These are phyloP conservation scores for Debaryomycetaceae sp. DNA, from an alignment of 1,139 yeast genomes.

Conservation along the genomic window DNA sequence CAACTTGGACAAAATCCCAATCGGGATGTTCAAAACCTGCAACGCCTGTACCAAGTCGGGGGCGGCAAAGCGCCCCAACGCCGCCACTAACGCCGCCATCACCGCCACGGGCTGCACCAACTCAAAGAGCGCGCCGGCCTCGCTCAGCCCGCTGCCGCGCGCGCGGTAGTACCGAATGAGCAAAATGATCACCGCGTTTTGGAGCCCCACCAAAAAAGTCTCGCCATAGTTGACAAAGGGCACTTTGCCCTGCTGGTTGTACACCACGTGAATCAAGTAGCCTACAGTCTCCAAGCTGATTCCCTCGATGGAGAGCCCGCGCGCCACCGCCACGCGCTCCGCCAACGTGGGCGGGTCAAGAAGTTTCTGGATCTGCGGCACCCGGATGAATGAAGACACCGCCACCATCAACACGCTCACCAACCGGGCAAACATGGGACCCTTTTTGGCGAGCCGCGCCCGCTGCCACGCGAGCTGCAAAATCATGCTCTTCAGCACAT, in stretches of 20 bases:
- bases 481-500: slow-evolving; percentile 36
- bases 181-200: slow-evolving; percentile 34
- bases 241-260: slow-evolving; percentile 33
- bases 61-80: slow-evolving; percentile 33
- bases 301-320: slow-evolving; percentile 37
- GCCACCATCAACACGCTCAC: slow-evolving; percentile 37
- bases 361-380: slow-evolving; percentile 42
- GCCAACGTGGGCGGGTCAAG: slow-evolving; percentile 23
- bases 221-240: slow-evolving; percentile 43
- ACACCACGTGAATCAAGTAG: slow-evolving; percentile 38
- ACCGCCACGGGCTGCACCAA: slow-evolving; percentile 24
- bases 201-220: slow-evolving; percentile 36
- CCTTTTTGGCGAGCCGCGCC: slow-evolving; percentile 32
- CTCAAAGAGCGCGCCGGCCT: slow-evolving; percentile 15
- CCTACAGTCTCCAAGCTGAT: slow-evolving; percentile 35
- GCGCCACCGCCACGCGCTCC: slow-evolving; percentile 29
- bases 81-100: slow-evolving; percentile 24
- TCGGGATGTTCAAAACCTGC: slow-evolving; percentile 51
- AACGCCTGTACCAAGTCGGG: slow-evolving; percentile 27
- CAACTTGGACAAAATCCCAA: slow-evolving; percentile 47
- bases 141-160: slow-evolving; percentile 19
- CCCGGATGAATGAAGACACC: slow-evolving; percentile 36
- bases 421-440: slow-evolving; percentile 30
- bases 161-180: slow-evolving; percentile 34
- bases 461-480: slow-evolving; percentile 38